Conservation (phyloP, 164 flowering plant genomes). For the Taxillus chinensis region DNA sequence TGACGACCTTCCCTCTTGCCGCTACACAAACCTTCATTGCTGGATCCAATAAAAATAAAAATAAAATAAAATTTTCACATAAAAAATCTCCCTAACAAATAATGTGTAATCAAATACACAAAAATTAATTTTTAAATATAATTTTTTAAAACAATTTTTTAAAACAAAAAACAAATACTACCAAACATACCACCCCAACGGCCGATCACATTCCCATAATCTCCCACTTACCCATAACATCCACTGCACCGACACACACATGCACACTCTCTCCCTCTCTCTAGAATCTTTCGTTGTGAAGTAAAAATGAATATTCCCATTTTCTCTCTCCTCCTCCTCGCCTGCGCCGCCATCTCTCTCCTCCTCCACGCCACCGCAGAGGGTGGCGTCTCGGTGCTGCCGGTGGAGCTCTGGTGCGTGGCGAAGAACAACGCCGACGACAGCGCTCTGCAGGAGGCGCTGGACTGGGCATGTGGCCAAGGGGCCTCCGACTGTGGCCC, state of each 20-base stretch:
- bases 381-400: constrained; percentile 9
- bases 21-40: too few relatives aligned
- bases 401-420: constrained; percentile 68
- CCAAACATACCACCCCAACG: too few relatives aligned
- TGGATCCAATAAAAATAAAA: too few relatives aligned
- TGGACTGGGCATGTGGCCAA: constrained; percentile 82
- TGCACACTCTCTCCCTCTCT: constrained; percentile 5
- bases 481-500: constrained; percentile 66
- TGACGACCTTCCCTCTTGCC: too few relatives aligned
- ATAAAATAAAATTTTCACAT: too few relatives aligned
- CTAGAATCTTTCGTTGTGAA: not conserved
- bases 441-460: constrained; percentile 45
- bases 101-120: too few relatives aligned
- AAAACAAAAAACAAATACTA: too few relatives aligned
- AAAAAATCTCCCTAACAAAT: too few relatives aligned
- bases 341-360: not conserved
- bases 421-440: constrained; percentile 92
- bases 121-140: too few relatives aligned
- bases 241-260: not conserved
- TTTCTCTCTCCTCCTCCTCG: constrained; percentile 4
- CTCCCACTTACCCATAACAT: not conserved
- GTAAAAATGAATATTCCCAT: not conserved
- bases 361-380: not conserved
- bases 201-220: too few relatives aligned
- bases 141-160: too few relatives aligned